phyloP scores from a whole-genome alignment of 345 rosid genomes.

The Alliaria petiolata region DNA sequence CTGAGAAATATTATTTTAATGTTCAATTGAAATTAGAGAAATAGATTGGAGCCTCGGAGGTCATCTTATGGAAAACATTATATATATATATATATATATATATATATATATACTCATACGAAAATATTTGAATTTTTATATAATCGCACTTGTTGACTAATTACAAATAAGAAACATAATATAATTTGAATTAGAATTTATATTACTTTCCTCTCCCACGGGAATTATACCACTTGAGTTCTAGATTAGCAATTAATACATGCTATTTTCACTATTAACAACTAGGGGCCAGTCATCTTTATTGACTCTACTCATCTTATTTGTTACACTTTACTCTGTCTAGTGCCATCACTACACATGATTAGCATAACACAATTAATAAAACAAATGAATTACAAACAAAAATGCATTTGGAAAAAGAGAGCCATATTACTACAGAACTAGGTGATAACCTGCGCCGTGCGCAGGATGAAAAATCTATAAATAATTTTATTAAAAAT shows the following conservation, averaged over 20 bases:
- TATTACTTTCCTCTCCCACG: neutral
- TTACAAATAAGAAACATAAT: neutral
- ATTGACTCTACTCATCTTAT: slow-evolving; percentile 20
- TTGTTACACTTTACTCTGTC: slow-evolving; percentile 11
- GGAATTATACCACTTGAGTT: neutral
- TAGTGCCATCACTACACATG: neutral
- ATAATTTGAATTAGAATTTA: neutral
- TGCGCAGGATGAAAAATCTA: too few species aligned
- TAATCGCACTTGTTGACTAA: neutral
- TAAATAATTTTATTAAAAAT: too few species aligned
- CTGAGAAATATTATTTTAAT: neutral
- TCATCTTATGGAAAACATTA: too few species aligned
- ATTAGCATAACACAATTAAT: neutral
- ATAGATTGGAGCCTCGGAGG: neutral
- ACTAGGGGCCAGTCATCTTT: slow-evolving; percentile 30
- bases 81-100: too few species aligned
- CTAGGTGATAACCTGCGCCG: too few species aligned
- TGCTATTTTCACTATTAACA: slow-evolving; percentile 21
- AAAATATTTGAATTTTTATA: neutral
- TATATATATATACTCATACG: too few species aligned
- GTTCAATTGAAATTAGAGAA: neutral
- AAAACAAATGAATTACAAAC: neutral
- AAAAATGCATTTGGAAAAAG: neutral
- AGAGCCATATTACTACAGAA: neutral
- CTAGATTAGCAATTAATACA: slow-evolving; percentile 13